Base-by-base conservation (phyloP, 768 basidiomycete species). In the Podaxis sp. region DNA sequence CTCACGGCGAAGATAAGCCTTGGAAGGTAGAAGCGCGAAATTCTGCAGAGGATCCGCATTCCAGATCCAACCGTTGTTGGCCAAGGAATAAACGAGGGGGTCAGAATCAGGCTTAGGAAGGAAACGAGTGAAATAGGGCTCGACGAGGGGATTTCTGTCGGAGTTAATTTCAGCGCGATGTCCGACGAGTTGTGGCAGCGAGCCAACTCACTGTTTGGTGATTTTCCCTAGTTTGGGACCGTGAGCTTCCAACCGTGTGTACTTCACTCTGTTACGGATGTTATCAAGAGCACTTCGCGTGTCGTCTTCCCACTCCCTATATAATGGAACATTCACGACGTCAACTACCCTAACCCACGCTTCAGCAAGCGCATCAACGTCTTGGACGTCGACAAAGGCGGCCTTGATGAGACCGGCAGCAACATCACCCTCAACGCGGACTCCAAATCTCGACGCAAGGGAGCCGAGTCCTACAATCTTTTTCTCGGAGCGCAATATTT, bases 1-100 rank as follows among this genome's bases (percentile, higher is more conserved):
- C 72, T 98, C 93, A 52, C 97, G 90, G 23, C 94, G 89, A 48
- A 98, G 81, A 74, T 98, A 99, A 0, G 94, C 91, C 72, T 95
- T 97, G 23, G 96, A 98, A 0, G 90, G 90, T 27, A 85, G 83
- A 13, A 91, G 82, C 6, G 96, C 97, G 75, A 99, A 99, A 75
- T 98, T 98, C 64, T 87, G 81, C 14, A 98, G 82, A 0, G 97
- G 96, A 69, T 99, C 88, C 1, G 96, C 95, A 64, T 89, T 77
- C 96, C 97, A 99, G 65, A 99, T 94, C 97, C 97, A 99, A 2
- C 97, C 97, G 70, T 99, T 99, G 74, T 98, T 98, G 4, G 96
- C 97, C 28, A 99, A 77, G 1, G 91, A 88, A 69, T 94, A 90
- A 13, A 82, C 76, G 32, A 77, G 68, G n/a, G 79, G 81, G 55